Base-by-base conservation (phyloP, 257 asterid species). In the Fraxinus cuspidata region DNA sequence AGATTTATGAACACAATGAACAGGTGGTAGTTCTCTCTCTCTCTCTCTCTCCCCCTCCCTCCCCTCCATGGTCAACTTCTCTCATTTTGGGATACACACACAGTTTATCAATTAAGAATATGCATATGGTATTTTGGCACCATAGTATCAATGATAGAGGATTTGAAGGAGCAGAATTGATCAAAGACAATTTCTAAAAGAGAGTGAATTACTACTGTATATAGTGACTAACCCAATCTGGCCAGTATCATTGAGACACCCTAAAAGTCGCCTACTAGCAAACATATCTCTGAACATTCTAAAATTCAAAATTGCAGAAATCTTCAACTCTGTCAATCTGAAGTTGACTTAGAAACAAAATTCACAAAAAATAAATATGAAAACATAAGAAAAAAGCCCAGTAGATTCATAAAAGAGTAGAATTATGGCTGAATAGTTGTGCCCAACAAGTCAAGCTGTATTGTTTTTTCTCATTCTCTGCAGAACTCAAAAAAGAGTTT, bases 1-100 rank as follows among this genome's bases (percentile, higher is more conserved):
- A 82, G 74, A 74, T 91, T 56, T 84, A 93, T 75, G 96, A 81
- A 81, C 99, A 95, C 87, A 95, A 84, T 86, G 88, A 85, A 23
- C 98, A 95, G 98, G 96, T 94, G 81, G 83, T 83, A 68, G 60
- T 44, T 75, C 79, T 37, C 5, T 37, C 42, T 34, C 37, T 32
- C 35, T 32, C 35, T 32, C 35, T 32, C 37, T 5, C 37, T 34
- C 37, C 5, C 37, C 2, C 37, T 74, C 69, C 1, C 27, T 42
- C 49, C 35, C 53, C 64, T 65, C 77, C 40, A 18, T 78, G 29
- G 67, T 68, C 58, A 75, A 67, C 28, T 77, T 77, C 25, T 70
- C 51, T 63, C 74, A 63, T 23, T 8, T 63, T 27, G 27, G 69
- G 69, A 58, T 58, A 25, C 3, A 25, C n/a, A 25, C 18, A 11